These are phyloP conservation scores for Diplosphaera chodatii DNA, from an alignment of 139 green algal genomes.

Conservation along the genomic window DNA sequence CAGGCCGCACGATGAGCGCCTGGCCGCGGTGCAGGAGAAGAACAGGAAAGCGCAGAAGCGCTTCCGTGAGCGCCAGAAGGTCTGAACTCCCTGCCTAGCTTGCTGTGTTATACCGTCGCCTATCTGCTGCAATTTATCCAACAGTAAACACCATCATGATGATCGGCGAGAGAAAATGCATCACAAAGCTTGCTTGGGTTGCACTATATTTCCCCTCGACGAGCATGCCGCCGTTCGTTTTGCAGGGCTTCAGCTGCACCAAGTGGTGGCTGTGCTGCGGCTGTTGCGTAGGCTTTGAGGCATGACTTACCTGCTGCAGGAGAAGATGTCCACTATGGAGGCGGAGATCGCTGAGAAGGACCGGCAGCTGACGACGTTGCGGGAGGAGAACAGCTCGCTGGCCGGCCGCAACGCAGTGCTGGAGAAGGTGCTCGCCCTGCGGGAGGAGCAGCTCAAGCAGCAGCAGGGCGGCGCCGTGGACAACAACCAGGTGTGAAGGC, in stretches of 20 bases:
- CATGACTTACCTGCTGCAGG: conserved; percentile 8
- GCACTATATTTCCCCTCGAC: too few relatives aligned
- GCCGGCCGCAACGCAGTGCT: conserved; percentile 43
- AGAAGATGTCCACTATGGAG: conserved; percentile 41
- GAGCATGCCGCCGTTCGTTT: too few relatives aligned
- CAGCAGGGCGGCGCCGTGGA: not conserved
- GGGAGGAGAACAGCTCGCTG: conserved; percentile 35
- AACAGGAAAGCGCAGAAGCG: conserved; percentile 38
- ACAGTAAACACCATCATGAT: too few relatives aligned
- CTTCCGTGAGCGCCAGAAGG: conserved; percentile 35
- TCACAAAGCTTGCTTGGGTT: too few relatives aligned
- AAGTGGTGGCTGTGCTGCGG: too few relatives aligned
- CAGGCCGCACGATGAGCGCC: not conserved
- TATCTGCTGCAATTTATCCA: too few relatives aligned
- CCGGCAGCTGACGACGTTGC: conserved; percentile 19
- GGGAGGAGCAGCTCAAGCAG: conserved; percentile 5
- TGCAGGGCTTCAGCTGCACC: too few relatives aligned
- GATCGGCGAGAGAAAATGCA: too few relatives aligned
- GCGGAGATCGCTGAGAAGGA: conserved; percentile 37
- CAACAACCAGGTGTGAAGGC: not conserved
- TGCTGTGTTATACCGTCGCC: too few relatives aligned
- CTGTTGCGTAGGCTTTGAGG: too few relatives aligned
- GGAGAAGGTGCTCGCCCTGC: conserved; percentile 46
- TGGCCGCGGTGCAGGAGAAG: conserved; percentile 30
- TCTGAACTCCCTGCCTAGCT: not conserved